Base-by-base conservation (phyloP, 805 yeast genomes). In the Kuraishia piskuri region DNA sequence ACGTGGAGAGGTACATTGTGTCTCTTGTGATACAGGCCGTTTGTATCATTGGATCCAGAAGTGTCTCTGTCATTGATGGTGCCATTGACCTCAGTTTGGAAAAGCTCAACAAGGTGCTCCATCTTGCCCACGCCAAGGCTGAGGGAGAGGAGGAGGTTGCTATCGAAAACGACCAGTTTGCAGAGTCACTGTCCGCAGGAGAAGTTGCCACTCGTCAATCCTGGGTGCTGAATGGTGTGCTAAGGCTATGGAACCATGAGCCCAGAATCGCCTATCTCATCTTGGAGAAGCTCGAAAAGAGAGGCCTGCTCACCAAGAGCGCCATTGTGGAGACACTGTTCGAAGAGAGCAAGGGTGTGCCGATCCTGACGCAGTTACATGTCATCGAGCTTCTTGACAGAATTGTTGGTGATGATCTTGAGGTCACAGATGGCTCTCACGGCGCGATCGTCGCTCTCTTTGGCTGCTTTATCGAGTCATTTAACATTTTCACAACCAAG, bases 21-120 rank as follows among this genome's bases (percentile, higher is more conserved):
- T 79, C 85, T 25, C 69, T 88, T 17, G 68, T 90, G 14, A 76
- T 85, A 61, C 92, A 88, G 62, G 75, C 86, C 0, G 76, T 89
- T 51, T 86, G 92, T 49, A 84, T 84, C 59, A 84, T 90, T 54
- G 97, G 98, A 14, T 85, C 90, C 49, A 79, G 97, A 64, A 91
- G 97, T 0, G 77, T 91, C 47, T 88, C 92, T 0, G 90, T 86
- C 61, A 83, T 85, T 44, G 80, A 79, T 56, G 80, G 78, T 8
- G 69, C 70, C 4, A 53, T 67, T 21, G 68, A 67, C 51, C 55
- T 68, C n/a, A 57, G 63, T 48, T 63, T 64, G 10, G 61, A 56
- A 2, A 68, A 65, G 52, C 51, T 66, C 36, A 52, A 61, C 44
- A 59, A 61, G 44, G 58, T 66, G 19, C 49, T 68, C 2, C 68